A percentile compares a stretch with the other conserved stretches of the same genome.
Conservation (phyloP, 306 rosid species). For the Chamaecrista fasciculata region DNA sequence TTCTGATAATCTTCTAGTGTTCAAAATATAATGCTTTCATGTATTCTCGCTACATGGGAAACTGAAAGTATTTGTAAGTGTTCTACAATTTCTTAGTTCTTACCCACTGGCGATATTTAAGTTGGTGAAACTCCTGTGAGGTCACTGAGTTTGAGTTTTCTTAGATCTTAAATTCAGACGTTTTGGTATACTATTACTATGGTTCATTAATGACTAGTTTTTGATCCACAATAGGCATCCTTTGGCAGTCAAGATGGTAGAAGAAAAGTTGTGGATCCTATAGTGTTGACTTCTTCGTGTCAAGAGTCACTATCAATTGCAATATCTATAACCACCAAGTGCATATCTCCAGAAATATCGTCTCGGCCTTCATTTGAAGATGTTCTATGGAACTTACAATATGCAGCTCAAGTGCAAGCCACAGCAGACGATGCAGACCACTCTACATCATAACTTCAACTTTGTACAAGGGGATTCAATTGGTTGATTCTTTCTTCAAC, state of each 20-base stretch:
- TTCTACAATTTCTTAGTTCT: not conserved
- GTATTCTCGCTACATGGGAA: not conserved
- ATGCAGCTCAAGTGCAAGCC: slow-evolving; percentile 89
- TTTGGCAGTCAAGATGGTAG: slow-evolving; percentile 77
- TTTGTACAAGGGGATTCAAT: slow-evolving; percentile 3
- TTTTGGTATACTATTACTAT: not conserved
- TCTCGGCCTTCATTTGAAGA: slow-evolving; percentile 81
- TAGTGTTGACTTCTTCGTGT: slow-evolving; percentile 65
- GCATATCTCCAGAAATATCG: slow-evolving; percentile 58
- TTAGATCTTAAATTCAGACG: not conserved
- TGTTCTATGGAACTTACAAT: slow-evolving; percentile 76
- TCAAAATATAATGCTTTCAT: not conserved
- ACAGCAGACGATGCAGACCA: slow-evolving; percentile 74
- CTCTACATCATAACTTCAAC: slow-evolving; percentile 38
- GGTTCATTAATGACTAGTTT: not conserved
- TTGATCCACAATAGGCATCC: slow-evolving; percentile 59
- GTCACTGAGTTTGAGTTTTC: not conserved
- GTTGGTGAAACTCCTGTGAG: not conserved
- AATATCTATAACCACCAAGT: slow-evolving; percentile 66
- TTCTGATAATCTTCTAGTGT: not conserved
- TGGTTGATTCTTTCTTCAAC: slow-evolving; percentile 10
- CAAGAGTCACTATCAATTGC: slow-evolving; percentile 77
- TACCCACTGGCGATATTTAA: not conserved
- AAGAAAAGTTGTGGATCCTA: slow-evolving; percentile 71
- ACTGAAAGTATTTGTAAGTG: not conserved